Evolutionary conservation across 2,329 filamentous ascomycete genomes (phyloP), one percentile per base, ranked within the genome.

Genomic region (Hypoxylon sp.): DNA sequence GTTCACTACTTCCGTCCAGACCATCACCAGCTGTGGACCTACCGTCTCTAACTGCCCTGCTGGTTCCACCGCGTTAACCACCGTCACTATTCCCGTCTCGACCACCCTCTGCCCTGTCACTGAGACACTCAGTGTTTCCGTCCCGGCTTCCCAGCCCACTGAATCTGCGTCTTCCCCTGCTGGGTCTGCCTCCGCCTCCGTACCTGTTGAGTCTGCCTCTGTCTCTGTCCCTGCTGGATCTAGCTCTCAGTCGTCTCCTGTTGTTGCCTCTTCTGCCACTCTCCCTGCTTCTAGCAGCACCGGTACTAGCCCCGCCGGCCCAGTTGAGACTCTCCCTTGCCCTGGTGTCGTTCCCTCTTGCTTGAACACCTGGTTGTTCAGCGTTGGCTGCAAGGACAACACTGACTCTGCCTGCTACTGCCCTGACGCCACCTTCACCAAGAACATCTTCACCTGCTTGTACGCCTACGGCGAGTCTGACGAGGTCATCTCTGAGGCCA

Each of bases 351-450:
- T 98, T 54, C 94, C 95, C 71, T 89, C 89, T 78, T 98, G 95
- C 85, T 84, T 98, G 82, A 96, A 95, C 88, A 97, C 94, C 76
- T 98, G 94, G 93, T 82, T 97, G 76, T 87, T 88, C 79, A 82
- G 86, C 68, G 87, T 92, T 55, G 84, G 87, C 78, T 98, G 95
- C 88, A 86, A 86, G 75, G 90, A 93, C 83, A 97, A 97, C 90
- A 91, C 91, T 47, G 93, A 97, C 78, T 82, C 86, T 66, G 81
- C 83, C 73, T 98, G 95, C 89, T 97, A 93, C 91, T 98, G 95
- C 89, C 92, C 92, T 74, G 87, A 91, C 78, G 80, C 86, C 67
- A 83, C 88, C 61, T 95, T 96, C 82, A 92, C 94, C 78, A 85
- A 89, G 80, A 91, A 90, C 77, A 89, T 98, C 79, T 95, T 92